phyloP scores from a whole-genome alignment of 1,284 basidiomycete genomes.

The Leccinum fuscescens region DNA sequence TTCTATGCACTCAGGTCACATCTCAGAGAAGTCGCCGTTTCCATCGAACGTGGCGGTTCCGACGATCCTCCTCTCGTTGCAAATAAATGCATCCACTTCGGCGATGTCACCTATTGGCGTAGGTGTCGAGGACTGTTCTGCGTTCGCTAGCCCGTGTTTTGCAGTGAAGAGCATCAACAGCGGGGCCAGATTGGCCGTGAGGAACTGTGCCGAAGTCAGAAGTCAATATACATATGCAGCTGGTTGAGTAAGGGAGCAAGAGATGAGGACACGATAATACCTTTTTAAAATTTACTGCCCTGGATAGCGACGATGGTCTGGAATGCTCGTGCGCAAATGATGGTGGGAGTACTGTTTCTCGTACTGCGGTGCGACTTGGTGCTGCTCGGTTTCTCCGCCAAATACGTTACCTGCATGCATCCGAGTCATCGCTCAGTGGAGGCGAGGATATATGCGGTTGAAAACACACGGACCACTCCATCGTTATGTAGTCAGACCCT shows the following conservation, averaged over 20 bases:
- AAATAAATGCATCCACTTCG: slow-evolving; percentile 90
- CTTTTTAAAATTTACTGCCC: too few relatives aligned
- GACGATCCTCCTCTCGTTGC: slow-evolving; percentile 62
- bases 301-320: too few relatives aligned
- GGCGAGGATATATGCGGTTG: background rate
- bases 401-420: too few relatives aligned
- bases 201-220: too few relatives aligned
- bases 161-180: too few relatives aligned
- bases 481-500: slow-evolving; percentile 76
- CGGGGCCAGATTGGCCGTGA: too few relatives aligned
- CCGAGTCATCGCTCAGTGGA: background rate
- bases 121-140: slow-evolving; percentile 96
- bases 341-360: too few relatives aligned
- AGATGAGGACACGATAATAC: background rate
- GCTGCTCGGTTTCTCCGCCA: too few relatives aligned
- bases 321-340: too few relatives aligned
- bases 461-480: slow-evolving; percentile 56
- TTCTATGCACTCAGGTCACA: slow-evolving; percentile 78
- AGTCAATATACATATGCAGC: slow-evolving; percentile 48
- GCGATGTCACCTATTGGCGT: slow-evolving; percentile 95
- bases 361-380: too few relatives aligned
- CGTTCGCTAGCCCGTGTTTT: slow-evolving; percentile 79
- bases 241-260: background rate
- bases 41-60: slow-evolving; percentile 17
- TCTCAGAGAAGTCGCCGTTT: slow-evolving; percentile 55